phyloP scores from a whole-genome alignment of 352 stramenopile genomes.

The Blastocystis sp. region DNA sequence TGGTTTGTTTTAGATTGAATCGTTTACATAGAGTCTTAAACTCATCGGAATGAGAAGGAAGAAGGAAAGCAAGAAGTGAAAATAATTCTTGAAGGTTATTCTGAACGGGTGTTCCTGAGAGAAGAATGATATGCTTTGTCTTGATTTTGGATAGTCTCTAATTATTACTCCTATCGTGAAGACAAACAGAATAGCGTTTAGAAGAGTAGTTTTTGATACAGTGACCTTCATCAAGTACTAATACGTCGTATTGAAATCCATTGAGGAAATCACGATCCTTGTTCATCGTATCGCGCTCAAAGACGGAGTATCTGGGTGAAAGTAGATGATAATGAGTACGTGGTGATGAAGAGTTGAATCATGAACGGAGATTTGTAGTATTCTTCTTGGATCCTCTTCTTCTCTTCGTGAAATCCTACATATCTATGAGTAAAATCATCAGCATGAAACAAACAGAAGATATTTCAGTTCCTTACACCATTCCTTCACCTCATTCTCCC shows the following conservation, averaged over 20 bases:
- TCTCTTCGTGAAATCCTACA: slow-evolving; percentile 50
- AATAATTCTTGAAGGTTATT: slow-evolving; percentile 99
- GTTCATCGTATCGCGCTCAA: slow-evolving; percentile 79
- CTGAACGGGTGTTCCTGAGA: slow-evolving; percentile 91
- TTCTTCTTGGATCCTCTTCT: slow-evolving; percentile 11
- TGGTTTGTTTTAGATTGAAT: background rate
- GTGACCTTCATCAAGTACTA: slow-evolving; percentile 98
- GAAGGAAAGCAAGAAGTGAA: slow-evolving; percentile 96
- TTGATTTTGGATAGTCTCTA: slow-evolving; percentile 76
- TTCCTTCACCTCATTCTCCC: slow-evolving; percentile 86
- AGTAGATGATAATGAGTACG: background rate
- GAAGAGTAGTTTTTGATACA: slow-evolving; percentile 95
- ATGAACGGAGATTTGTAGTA: background rate
- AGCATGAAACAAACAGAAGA: slow-evolving; percentile 46
- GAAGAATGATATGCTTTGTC: slow-evolving; percentile 78
- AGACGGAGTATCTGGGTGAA: background rate
- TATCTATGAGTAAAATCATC: slow-evolving; percentile 54
- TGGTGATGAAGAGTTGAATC: background rate
- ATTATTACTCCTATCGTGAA: slow-evolving; percentile 73
- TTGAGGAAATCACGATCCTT: slow-evolving; percentile 75
- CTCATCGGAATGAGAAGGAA: slow-evolving; percentile 72
- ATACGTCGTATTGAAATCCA: slow-evolving; percentile 89
- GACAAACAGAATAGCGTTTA: slow-evolving; percentile 74
- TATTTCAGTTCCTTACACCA: slow-evolving; percentile 72
- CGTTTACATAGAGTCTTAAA: background rate